Conservation (phyloP, 768 basidiomycete species). For the Boletus coccyginus region DNA sequence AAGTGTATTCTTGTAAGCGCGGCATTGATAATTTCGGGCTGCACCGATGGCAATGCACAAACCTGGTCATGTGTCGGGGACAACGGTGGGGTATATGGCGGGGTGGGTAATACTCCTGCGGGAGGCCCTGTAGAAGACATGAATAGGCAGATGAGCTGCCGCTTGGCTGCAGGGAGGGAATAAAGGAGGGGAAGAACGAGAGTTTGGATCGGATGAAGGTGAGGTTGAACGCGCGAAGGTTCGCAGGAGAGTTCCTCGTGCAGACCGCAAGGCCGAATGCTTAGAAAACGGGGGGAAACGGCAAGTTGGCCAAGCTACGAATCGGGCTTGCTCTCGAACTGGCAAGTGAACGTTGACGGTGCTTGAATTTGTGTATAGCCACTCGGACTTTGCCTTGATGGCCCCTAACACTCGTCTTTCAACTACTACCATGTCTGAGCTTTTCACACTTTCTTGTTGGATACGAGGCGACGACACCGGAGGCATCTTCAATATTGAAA, state of each 20-base stretch:
- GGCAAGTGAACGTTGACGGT: neutral
- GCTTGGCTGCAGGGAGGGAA: slow-evolving; percentile 2
- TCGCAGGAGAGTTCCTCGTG: slow-evolving; percentile 29
- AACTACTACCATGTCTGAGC: too few relatives aligned
- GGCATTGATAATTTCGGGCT: slow-evolving; percentile 17
- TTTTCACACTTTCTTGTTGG: too few relatives aligned
- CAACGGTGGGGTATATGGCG: slow-evolving; percentile 41
- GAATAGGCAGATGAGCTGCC: slow-evolving; percentile 32
- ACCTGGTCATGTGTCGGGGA: slow-evolving; percentile 74
- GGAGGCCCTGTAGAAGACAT: slow-evolving; percentile 36
- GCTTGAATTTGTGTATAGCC: too few relatives aligned
- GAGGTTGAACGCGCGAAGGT: slow-evolving; percentile 19
- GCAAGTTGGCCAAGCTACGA: slow-evolving; percentile 5
- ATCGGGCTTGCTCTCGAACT: slow-evolving; percentile 10
- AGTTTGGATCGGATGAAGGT: slow-evolving; percentile 14
- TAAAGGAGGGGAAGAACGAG: slow-evolving; percentile 2
- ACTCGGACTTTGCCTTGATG: too few relatives aligned
- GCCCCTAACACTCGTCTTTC: too few relatives aligned
- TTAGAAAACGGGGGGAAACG: slow-evolving; percentile 6
- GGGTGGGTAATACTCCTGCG: slow-evolving; percentile 33
- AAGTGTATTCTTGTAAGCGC: slow-evolving; percentile 18
- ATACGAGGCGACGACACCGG: too few relatives aligned
- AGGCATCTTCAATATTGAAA: too few relatives aligned
- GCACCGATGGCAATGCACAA: slow-evolving; percentile 26
- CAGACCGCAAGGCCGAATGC: slow-evolving; percentile 27